These are phyloP conservation scores for Annulohypoxylon bovei DNA, from an alignment of 495 filamentous ascomycete genomes.

Conservation along the genomic window DNA sequence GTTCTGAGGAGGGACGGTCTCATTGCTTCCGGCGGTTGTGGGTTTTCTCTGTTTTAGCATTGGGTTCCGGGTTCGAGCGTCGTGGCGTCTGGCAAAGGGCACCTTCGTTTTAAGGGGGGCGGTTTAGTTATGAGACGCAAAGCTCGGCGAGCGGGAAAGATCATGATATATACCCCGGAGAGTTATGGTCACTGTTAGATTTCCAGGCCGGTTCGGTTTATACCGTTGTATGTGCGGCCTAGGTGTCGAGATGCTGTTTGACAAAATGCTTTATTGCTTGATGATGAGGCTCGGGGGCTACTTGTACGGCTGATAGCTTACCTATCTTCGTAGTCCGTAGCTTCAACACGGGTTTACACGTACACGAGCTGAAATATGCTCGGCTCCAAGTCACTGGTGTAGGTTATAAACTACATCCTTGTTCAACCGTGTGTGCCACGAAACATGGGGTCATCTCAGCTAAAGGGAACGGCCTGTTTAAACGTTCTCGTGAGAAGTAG, in stretches of 20 bases:
- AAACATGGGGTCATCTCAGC: too few species aligned
- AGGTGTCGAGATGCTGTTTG: background rate
- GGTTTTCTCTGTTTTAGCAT: background rate
- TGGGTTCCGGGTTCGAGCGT: background rate
- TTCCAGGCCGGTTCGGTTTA: background rate
- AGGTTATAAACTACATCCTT: background rate
- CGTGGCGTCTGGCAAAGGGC: background rate
- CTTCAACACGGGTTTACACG: too few species aligned
- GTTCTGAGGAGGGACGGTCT: background rate
- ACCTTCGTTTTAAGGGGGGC: background rate
- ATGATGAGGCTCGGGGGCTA: background rate
- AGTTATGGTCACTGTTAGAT: background rate
- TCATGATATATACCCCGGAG: conserved; percentile 22
- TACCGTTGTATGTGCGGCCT: background rate
- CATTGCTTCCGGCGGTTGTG: background rate
- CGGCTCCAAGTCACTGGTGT: too few species aligned
- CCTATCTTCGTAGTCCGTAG: background rate
- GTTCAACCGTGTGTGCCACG: too few species aligned
- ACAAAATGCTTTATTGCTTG: background rate
- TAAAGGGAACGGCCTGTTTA: too few species aligned
- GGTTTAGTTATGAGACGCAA: background rate
- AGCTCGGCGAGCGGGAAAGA: background rate
- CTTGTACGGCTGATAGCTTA: background rate
- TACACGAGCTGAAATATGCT: too few species aligned
- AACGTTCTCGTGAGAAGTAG: too few species aligned